These are phyloP conservation scores for Amphibolis antarctica DNA, from an alignment of 106 monocot genomes.

Conservation along the genomic window DNA sequence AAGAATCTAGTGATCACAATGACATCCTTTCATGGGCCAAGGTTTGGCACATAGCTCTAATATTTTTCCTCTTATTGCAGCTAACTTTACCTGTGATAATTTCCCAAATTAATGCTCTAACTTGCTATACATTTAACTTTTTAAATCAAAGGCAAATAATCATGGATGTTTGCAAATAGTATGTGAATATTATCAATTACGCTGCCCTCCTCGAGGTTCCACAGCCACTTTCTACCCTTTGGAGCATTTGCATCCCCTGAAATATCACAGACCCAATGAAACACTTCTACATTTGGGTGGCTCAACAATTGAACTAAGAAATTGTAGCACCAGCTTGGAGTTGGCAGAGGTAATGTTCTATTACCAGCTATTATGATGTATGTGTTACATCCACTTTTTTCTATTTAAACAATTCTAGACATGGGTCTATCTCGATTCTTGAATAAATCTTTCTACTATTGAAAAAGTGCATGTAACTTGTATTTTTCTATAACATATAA, in stretches of 20 bases:
- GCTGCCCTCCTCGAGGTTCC: constrained; percentile 79
- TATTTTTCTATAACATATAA: no score
- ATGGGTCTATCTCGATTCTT: background rate
- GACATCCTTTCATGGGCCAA: constrained; percentile 84
- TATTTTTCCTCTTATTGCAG: background rate
- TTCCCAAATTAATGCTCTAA: background rate
- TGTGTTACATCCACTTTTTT: background rate
- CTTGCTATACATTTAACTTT: constrained; percentile 2
- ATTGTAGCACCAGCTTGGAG: constrained; percentile 58
- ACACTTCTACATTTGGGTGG: constrained; percentile 79
- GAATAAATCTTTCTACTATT: background rate
- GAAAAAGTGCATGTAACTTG: background rate
- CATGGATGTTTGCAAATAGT: constrained; percentile 80
- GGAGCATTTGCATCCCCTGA: constrained; percentile 84
- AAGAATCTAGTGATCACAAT: constrained; percentile 43
- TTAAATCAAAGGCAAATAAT: constrained; percentile 46
- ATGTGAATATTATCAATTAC: constrained; percentile 65
- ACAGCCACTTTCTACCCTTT: constrained; percentile 74
- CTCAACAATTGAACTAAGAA: constrained; percentile 69
- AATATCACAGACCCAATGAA: constrained; percentile 78
- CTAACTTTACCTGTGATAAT: background rate
- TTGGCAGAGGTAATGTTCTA: constrained; percentile 51
- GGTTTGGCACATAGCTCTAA: constrained; percentile 27
- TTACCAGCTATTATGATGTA: background rate
- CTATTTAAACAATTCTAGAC: background rate